Conservation (phyloP, 306 rosid genomes). For the Sophora flavescens region DNA sequence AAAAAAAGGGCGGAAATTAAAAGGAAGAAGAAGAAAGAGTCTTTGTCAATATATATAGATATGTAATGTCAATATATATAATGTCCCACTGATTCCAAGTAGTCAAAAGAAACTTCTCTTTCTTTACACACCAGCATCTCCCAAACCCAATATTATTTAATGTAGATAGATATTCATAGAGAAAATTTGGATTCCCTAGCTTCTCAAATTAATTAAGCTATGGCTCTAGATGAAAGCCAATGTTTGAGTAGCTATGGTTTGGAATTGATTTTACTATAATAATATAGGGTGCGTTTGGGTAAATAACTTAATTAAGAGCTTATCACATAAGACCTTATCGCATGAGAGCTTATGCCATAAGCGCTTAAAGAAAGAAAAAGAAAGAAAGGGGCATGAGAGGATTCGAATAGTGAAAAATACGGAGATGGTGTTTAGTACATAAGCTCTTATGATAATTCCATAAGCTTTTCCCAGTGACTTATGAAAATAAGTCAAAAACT, state of each 20-base stretch:
- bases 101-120: conserved; percentile 36
- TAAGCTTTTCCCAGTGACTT: too few relatives aligned
- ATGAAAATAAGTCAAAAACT: too few relatives aligned
- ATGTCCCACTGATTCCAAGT: conserved; percentile 27
- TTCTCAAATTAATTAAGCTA: neutral
- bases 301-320: too few relatives aligned
- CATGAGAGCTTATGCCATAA: too few relatives aligned
- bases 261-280: neutral
- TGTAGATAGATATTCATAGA: neutral
- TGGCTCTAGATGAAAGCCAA: neutral
- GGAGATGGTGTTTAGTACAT: too few relatives aligned
- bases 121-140: conserved; percentile 26
- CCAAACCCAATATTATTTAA: neutral
- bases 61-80: too few relatives aligned
- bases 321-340: too few relatives aligned
- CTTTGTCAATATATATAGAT: conserved; percentile 27
- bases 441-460: too few relatives aligned
- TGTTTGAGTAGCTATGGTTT: neutral
- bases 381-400: too few relatives aligned
- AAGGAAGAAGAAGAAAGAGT: neutral
- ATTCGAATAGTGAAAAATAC: too few relatives aligned
- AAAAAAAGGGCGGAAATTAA: neutral
- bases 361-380: too few relatives aligned
- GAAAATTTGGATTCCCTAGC: neutral
- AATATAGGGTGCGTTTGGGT: too few relatives aligned